These are phyloP conservation scores for Fomitopsis schrenkii DNA, from an alignment of 1,284 basidiomycete species.

Conservation along the genomic window DNA sequence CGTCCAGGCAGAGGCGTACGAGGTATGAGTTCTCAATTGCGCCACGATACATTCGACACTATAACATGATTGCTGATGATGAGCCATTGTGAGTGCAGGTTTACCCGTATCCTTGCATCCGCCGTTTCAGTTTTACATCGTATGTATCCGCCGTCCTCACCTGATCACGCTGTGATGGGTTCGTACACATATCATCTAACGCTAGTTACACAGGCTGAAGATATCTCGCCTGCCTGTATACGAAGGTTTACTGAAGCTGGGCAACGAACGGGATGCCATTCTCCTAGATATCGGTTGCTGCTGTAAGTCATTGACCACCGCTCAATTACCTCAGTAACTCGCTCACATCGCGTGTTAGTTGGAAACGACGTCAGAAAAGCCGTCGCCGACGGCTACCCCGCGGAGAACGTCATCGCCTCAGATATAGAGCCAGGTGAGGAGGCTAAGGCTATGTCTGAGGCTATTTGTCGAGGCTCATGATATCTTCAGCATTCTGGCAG, in stretches of 20 bases:
- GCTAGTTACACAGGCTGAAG: slow-evolving; percentile 7
- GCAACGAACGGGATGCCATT: slow-evolving; percentile 21
- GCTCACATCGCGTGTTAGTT: slow-evolving; percentile 23
- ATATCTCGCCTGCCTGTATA: slow-evolving; percentile 12
- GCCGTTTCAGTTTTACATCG: slow-evolving; percentile 11
- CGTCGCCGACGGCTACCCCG: slow-evolving; percentile 34
- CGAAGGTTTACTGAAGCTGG: slow-evolving; percentile 31
- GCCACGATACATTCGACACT: too few relatives aligned
- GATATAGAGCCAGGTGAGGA: slow-evolving; percentile 28
- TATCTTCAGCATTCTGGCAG: slow-evolving; percentile 22
- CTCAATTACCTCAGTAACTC: neutral
- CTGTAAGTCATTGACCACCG: slow-evolving; percentile 31
- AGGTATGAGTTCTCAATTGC: neutral
- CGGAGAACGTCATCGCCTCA: slow-evolving; percentile 28
- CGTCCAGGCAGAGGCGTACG: slow-evolving; percentile 31
- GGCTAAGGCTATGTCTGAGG: neutral
- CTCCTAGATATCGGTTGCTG: slow-evolving; percentile 43
- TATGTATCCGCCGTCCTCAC: neutral
- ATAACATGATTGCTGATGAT: neutral
- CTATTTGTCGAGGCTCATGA: neutral
- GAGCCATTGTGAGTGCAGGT: neutral
- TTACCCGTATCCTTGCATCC: slow-evolving; percentile 16
- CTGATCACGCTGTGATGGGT: too few relatives aligned
- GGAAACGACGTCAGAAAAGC: slow-evolving; percentile 40
- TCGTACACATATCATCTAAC: neutral